phyloP scores from a whole-genome alignment of 1,284 basidiomycete genomes.

The Cutaneotrichosporon dermatis region DNA sequence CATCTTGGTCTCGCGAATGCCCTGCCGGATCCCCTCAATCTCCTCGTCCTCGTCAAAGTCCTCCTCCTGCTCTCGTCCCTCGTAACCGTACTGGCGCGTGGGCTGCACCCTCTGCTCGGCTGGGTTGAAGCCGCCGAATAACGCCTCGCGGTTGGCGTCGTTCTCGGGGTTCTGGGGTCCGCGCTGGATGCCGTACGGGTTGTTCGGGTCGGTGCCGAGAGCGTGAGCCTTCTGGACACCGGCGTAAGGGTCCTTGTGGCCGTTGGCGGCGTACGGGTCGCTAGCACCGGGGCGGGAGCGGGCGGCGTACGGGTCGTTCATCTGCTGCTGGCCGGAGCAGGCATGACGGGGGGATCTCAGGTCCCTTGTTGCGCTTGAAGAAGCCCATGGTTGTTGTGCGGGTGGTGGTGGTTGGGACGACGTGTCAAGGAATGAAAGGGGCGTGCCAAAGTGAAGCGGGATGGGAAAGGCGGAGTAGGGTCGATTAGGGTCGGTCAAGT shows the following conservation, averaged over 20 bases:
- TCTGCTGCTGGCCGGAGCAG: background rate
- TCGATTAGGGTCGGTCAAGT: background rate
- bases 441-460: background rate
- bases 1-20: constrained; percentile 86
- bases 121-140: constrained; percentile 32
- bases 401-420: background rate
- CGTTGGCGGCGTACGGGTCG: constrained; percentile 28
- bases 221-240: constrained; percentile 53
- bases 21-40: constrained; percentile 91
- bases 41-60: constrained; percentile 83
- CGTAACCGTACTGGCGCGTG: constrained; percentile 50
- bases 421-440: background rate
- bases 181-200: constrained; percentile 8
- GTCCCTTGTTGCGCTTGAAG: constrained; percentile 62
- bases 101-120: background rate
- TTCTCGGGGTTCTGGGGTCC: constrained; percentile 7
- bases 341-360: constrained; percentile 61
- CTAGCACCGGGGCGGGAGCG: background rate
- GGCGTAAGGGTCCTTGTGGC: constrained; percentile 11
- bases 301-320: constrained; percentile 2
- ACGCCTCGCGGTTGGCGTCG: constrained; percentile 65
- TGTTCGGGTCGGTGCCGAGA: constrained; percentile 48
- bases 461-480: background rate
- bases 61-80: constrained; percentile 53
- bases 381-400: constrained; percentile 60